phyloP scores from a whole-genome alignment of 1,139 yeast genomes.

The Sugiyamaella castrensis region DNA sequence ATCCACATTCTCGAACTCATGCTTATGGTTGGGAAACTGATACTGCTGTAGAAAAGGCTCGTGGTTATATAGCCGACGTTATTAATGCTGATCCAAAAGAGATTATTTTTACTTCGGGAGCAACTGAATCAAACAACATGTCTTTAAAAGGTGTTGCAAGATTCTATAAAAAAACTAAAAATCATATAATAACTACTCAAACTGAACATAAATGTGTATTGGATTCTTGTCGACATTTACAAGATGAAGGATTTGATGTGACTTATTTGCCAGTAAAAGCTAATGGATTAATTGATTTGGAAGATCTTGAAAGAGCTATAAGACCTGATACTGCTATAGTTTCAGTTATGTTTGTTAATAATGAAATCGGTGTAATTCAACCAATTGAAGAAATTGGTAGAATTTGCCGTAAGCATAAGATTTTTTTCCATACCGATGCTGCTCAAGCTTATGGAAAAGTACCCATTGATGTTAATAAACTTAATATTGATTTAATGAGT shows the following conservation, averaged over 20 bases:
- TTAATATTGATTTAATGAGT: conserved; percentile 90
- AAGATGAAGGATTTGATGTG: conserved; percentile 95
- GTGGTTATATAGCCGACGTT: conserved; percentile 74
- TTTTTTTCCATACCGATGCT: conserved; percentile 97
- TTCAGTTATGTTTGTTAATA: conserved; percentile 96
- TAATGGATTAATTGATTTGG: conserved; percentile 78
- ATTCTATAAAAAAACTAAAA: conserved; percentile 83
- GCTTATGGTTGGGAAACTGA: conserved; percentile 99
- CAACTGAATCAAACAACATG: conserved; percentile 96
- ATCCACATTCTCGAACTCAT: conserved; percentile 96
- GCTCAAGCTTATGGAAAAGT: conserved; percentile 98
- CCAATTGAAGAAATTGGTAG: conserved; percentile 92
- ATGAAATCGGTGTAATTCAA: conserved; percentile 97
- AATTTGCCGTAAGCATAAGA: conserved; percentile 80
- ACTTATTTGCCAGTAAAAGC: conserved; percentile 82
- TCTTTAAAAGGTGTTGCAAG: conserved; percentile 93
- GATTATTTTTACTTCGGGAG: conserved; percentile 95
- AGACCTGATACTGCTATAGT: conserved; percentile 90
- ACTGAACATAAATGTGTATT: conserved; percentile 98
- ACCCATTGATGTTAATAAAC: conserved; percentile 85
- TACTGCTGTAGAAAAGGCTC: conserved; percentile 81
- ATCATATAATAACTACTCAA: conserved; percentile 91
- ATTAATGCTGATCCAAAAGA: conserved; percentile 96
- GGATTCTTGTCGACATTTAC: conserved; percentile 91
- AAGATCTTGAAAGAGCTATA: conserved; percentile 75